Percentiles rank a stretch among this genome's conserved stretches.
phyloP scores from a whole-genome alignment of 2,329 filamentous ascomycete genomes.

The Rhexocercosporidium sp. region DNA sequence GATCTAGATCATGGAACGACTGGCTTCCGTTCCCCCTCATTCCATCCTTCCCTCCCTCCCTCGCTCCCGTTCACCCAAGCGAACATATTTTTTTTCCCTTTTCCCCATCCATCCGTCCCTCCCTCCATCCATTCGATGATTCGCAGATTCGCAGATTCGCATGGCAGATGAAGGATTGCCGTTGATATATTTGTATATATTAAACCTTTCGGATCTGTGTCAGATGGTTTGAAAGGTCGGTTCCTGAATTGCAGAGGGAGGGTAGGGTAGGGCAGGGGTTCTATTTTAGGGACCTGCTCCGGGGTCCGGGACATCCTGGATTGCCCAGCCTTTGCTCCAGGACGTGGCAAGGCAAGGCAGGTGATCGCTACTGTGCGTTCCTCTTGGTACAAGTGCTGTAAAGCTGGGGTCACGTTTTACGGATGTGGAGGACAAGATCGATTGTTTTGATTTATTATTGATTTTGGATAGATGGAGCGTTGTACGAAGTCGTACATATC shows the following conservation, averaged over 20 bases:
- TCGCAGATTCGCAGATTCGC: too few species aligned
- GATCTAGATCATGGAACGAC: slow-evolving; percentile 5
- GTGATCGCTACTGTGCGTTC: too few species aligned
- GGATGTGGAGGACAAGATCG: not conserved
- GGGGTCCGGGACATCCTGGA: not conserved
- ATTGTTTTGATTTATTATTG: too few species aligned
- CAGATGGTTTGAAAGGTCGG: slow-evolving; percentile 4
- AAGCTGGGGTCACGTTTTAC: not conserved
- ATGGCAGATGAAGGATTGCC: too few species aligned
- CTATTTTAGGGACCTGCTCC: not conserved
- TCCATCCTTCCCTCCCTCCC: not conserved
- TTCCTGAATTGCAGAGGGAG: not conserved
- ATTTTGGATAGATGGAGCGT: not conserved
- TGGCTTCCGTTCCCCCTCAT: not conserved
- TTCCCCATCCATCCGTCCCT: too few species aligned
- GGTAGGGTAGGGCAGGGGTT: not conserved
- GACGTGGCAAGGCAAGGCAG: too few species aligned
- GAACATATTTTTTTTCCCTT: not conserved
- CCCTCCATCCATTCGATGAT: too few species aligned
- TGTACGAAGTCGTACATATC: not conserved
- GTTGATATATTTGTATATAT: too few species aligned
- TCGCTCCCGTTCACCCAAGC: not conserved
- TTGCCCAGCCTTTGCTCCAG: too few species aligned
- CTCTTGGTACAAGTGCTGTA: too few species aligned
- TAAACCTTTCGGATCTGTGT: not conserved